phyloP scores from a whole-genome alignment of 371 early-diverging fungal genomes.

The Paraphysoderma sedebokerense region DNA sequence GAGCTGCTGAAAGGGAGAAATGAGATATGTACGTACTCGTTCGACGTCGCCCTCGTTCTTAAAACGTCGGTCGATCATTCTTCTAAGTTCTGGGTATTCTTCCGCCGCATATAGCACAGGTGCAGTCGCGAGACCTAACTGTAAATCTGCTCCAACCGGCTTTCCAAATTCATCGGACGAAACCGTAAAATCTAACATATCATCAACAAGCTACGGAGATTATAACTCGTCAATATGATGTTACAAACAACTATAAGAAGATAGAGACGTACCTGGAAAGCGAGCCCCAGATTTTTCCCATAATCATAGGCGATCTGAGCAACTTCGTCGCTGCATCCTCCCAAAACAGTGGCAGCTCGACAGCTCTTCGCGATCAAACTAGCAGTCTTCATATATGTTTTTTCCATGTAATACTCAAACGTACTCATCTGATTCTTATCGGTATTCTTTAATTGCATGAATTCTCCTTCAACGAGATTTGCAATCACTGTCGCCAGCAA shows the following conservation, averaged over 20 bases:
- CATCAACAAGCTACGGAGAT: slow-evolving; percentile 56
- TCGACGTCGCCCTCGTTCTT: slow-evolving; percentile 16
- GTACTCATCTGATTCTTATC: slow-evolving; percentile 7
- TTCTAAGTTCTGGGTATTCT: slow-evolving; percentile 65
- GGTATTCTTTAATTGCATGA: slow-evolving; percentile 80
- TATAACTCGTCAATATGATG: not conserved
- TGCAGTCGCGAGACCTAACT: slow-evolving; percentile 77
- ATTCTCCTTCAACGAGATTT: slow-evolving; percentile 88
- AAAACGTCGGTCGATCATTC: slow-evolving; percentile 74
- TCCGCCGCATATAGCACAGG: slow-evolving; percentile 86
- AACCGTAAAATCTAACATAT: slow-evolving; percentile 77
- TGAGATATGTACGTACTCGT: slow-evolving; percentile 7
- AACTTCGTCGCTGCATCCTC: slow-evolving; percentile 49
- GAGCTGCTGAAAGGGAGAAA: not conserved
- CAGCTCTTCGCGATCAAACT: slow-evolving; percentile 87
- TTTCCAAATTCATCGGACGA: slow-evolving; percentile 68
- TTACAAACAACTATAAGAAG: not conserved
- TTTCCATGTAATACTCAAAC: slow-evolving; percentile 80
- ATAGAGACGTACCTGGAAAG: slow-evolving; percentile 56
- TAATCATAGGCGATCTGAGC: slow-evolving; percentile 58
- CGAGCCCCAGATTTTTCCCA: slow-evolving; percentile 77
- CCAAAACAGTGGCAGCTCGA: slow-evolving; percentile 69
- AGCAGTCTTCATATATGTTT: slow-evolving; percentile 90
- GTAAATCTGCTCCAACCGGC: slow-evolving; percentile 63
- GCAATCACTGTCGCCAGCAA: slow-evolving; percentile 82